Base-by-base conservation (phyloP, 2,329 filamentous ascomycete species). In the Leptographium flavum region DNA sequence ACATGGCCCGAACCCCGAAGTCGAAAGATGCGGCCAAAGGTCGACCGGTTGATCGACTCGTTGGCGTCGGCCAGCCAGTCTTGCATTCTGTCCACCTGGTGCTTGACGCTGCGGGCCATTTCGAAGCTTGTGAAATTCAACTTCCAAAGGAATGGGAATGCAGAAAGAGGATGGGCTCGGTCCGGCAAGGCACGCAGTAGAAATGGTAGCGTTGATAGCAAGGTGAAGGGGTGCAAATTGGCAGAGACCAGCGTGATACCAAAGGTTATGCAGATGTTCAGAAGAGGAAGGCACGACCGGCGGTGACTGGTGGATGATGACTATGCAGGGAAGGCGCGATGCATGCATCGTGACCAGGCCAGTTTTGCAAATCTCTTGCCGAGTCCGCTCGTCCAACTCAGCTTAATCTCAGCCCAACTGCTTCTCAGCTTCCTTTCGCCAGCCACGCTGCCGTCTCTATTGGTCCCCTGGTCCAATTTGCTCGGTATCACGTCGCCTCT, bases 1-100 rank as follows among this genome's bases (percentile, higher is more conserved):
- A 83, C 81, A 68, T 85, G 81, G 42, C 79, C 80, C 36, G 70
- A 79, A 15, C 78, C 79, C 46, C 77, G 73, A 25, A 87, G 73
- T 41, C 72, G 71, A 57, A 87, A 87, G 45, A 78, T 67, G 41
- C 66, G 67, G 21, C 79, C 79, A 51, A 82, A 60, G 8, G 60
- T 62, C 1, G 69, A 70, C 10, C 49, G 52, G 44, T 66, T 60
- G 43, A 64, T 53, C 31, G 57, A 55, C 38, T 65, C 57, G 41
- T 65, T 60, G 42, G 61, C 36, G 19, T 36, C 41, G 33, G 11
- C 38, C 75, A 77, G 71, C 74, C 72, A 55, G 70, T 74, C 54
- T 67, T 75, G 36, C 58, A 70, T 41, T 73, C 71, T 71, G 69
- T 69, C 7, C 70, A 74, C 45, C 69, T 67, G 39, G 61, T 68